Percentiles rank a stretch among this genome's conserved stretches.
Evolutionary conservation across 106 monocot species (phyloP).

Genomic region (Hemerocallis citrina): DNA sequence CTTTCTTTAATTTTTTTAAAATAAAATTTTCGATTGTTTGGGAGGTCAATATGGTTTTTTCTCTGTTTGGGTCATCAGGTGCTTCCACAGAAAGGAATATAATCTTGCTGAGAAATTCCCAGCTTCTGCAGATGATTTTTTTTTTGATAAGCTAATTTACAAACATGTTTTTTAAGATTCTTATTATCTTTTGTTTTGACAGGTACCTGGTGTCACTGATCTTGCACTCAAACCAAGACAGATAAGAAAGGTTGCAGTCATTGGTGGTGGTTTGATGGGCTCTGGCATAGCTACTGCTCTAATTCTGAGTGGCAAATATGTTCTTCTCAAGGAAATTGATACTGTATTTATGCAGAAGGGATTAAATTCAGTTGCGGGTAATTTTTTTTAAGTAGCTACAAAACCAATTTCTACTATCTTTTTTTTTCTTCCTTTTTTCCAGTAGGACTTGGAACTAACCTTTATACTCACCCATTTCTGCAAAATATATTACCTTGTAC

Average conservation of each 20-base stretch:
- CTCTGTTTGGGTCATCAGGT: too few species aligned
- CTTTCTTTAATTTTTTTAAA: too few species aligned
- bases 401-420: neutral
- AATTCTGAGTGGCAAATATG: constrained; percentile 48
- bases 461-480: neutral
- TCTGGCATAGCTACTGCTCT: constrained; percentile 91
- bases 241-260: constrained; percentile 76
- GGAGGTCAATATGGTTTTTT: too few species aligned
- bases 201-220: constrained; percentile 86
- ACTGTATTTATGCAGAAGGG: constrained; percentile 60
- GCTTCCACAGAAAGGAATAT: neutral
- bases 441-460: too few species aligned
- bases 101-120: neutral
- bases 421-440: neutral
- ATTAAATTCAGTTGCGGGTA: constrained; percentile 66
- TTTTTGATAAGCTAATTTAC: neutral
- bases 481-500: neutral
- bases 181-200: constrained; percentile 5
- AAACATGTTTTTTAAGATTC: neutral
- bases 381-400: neutral
- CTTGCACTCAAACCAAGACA: constrained; percentile 67
- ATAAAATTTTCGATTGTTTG: too few species aligned
- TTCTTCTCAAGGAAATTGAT: constrained; percentile 80
- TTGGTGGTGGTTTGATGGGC: constrained; percentile 96
- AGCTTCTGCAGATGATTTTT: neutral